Percentiles rank a stretch among this genome's conserved stretches.
phyloP scores from a whole-genome alignment of 176 grass and related monocot genomes.

The Avena sativa region DNA sequence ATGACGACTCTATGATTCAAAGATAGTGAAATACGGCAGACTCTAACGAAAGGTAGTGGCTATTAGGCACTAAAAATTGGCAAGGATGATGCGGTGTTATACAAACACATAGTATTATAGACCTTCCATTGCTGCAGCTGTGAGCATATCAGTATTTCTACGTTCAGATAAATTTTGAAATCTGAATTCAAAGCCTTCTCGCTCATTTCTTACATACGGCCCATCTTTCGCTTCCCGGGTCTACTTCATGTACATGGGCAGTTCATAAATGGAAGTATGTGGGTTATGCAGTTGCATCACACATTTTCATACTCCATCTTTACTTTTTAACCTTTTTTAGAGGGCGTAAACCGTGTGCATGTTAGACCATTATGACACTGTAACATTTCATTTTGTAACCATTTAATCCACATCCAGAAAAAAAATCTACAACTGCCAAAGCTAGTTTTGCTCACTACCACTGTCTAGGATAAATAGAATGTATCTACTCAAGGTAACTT shows the following conservation, averaged over 20 bases:
- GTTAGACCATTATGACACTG: neutral
- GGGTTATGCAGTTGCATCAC: neutral
- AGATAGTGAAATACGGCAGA: too few species aligned
- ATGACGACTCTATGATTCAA: too few species aligned
- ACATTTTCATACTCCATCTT: neutral
- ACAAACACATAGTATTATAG: too few species aligned
- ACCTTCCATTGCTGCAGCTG: too few species aligned
- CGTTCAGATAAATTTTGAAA: too few species aligned
- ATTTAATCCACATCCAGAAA: neutral
- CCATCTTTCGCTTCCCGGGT: too few species aligned
- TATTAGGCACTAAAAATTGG: too few species aligned
- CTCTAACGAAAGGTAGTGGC: too few species aligned
- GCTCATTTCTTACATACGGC: too few species aligned
- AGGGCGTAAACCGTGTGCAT: neutral
- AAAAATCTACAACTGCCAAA: neutral
- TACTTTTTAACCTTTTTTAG: neutral
- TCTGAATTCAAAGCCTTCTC: too few species aligned
- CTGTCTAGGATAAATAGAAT: neutral
- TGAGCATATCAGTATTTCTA: too few species aligned
- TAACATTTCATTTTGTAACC: neutral
- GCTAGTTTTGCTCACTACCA: neutral
- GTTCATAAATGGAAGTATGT: neutral
- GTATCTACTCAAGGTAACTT: neutral
- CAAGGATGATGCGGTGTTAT: too few species aligned
- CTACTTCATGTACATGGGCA: neutral